Evolutionary conservation across 495 filamentous ascomycete species (phyloP), one percentile per base, ranked within the genome.

Genomic region (Astrothelium macrocarpum): DNA sequence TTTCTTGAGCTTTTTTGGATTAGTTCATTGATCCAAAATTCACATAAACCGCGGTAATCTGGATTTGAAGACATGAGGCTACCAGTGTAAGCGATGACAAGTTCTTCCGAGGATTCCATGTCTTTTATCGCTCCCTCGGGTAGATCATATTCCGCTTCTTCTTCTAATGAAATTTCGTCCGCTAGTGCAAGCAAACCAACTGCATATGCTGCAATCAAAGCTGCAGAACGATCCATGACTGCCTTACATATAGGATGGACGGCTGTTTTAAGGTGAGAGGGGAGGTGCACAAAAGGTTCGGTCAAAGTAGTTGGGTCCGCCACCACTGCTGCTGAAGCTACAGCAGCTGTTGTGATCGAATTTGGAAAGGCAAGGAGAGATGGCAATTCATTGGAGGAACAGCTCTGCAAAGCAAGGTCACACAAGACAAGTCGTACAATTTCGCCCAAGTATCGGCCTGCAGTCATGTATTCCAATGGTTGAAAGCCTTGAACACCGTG

Each of bases 41-140:
- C 87, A 64, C 86, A 88, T 68, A 85, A 85, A 32, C 80, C 76
- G 56, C 89, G 79, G 70, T 89, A 91, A 64, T 85, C 76, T 20
- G 88, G 88, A 67, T 90, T 91, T 67, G 88, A 81, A 32, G 86
- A 83, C 59, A 91, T 91, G 65, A 87, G 89, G 23, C 88, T 87
- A 9, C 89, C 89, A 0, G 89, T 90, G 66, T 88, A 91, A 4
- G 88, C 88, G 12, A 92, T 85, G 4, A 87, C 83, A 56, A 92
- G 73, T 67, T 90, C 85, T 46, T 87, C 79, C 29, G 58, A 28
- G 28, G 58, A 46, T 1, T 36, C 59, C 18, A 63, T 2, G 36
- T 20, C 18, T 32, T 23, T 18, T n/a, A 5, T 4, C 3, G 43
- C 26, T 18, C 28, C n/a, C 18, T 56, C 16, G 16, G 53, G 25